Evolutionary conservation across 164 flowering plant species (phyloP).

Genomic region (Chloranthus sessilifolius): DNA sequence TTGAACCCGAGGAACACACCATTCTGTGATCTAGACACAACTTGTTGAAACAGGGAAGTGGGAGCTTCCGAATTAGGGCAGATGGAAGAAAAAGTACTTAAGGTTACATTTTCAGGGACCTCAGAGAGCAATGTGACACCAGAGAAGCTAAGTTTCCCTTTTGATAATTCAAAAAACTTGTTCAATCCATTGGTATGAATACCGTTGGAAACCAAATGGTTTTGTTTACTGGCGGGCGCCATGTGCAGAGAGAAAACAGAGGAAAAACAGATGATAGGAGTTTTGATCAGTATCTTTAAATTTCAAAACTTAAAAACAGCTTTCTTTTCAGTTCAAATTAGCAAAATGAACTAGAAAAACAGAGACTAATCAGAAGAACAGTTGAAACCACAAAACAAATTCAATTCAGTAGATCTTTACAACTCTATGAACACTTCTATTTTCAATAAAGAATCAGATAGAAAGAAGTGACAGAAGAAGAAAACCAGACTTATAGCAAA

Average conservation of each 20-base stretch:
- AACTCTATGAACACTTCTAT: too few relatives aligned
- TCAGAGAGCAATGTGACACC: conserved; percentile 56
- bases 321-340: neutral
- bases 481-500: too few relatives aligned
- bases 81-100: conserved; percentile 34
- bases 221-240: conserved; percentile 39
- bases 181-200: conserved; percentile 8
- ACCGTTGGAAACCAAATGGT: conserved; percentile 8
- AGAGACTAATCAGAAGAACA: neutral
- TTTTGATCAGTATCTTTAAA: neutral
- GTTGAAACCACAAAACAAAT: neutral
- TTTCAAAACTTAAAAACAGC: neutral
- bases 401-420: neutral
- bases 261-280: neutral
- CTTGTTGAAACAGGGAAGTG: conserved; percentile 36
- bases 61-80: conserved; percentile 48
- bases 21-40: conserved; percentile 33
- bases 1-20: conserved; percentile 47
- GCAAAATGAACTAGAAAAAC: neutral
- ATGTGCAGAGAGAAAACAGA: conserved; percentile 24
- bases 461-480: too few relatives aligned
- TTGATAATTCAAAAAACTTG: conserved; percentile 28
- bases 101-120: conserved; percentile 62
- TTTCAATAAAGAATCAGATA: too few relatives aligned
- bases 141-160: conserved; percentile 43